Conservation (phyloP, 2,329 filamentous ascomycete species). For the Pseudogymnoascus sp. region DNA sequence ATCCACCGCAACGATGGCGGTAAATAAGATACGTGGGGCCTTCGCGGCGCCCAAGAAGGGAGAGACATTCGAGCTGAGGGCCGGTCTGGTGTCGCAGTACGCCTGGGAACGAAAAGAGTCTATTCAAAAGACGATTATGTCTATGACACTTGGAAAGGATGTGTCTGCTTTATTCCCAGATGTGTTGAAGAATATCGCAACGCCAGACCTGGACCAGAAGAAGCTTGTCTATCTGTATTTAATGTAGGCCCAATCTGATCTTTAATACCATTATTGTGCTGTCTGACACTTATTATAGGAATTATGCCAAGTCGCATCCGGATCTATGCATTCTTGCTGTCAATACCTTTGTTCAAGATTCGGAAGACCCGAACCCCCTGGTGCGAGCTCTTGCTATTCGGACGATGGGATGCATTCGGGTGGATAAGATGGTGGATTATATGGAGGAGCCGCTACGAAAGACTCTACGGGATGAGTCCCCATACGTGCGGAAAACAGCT, state of each 20-base stretch:
- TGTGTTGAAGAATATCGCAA: constrained; percentile 98
- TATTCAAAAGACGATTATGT: constrained; percentile 99
- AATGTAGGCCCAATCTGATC: constrained; percentile 54
- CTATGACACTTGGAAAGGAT: constrained; percentile 98
- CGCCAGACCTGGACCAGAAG: constrained; percentile 90
- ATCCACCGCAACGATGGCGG: constrained; percentile 61
- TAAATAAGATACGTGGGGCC: constrained; percentile 90
- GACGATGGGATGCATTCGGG: constrained; percentile 96
- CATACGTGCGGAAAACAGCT: constrained; percentile 96
- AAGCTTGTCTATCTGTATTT: constrained; percentile 98
- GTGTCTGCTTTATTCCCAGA: constrained; percentile 96
- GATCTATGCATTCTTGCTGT: constrained; percentile 97
- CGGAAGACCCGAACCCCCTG: constrained; percentile 94
- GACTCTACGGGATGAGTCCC: constrained; percentile 92
- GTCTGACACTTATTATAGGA: constrained; percentile 49
- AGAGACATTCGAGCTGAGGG: constrained; percentile 94
- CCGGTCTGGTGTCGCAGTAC: constrained; percentile 95
- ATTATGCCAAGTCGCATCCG: constrained; percentile 98
- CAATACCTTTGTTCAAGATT: constrained; percentile 98
- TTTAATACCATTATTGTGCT: neutral
- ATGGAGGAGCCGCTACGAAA: constrained; percentile 98
- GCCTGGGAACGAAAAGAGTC: constrained; percentile 98
- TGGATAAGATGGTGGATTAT: constrained; percentile 99
- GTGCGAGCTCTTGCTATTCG: constrained; percentile 91
- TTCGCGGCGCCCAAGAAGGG: constrained; percentile 91